phyloP scores from a whole-genome alignment of 2,329 filamentous ascomycete species.

The Knoxdaviesia proteae region DNA sequence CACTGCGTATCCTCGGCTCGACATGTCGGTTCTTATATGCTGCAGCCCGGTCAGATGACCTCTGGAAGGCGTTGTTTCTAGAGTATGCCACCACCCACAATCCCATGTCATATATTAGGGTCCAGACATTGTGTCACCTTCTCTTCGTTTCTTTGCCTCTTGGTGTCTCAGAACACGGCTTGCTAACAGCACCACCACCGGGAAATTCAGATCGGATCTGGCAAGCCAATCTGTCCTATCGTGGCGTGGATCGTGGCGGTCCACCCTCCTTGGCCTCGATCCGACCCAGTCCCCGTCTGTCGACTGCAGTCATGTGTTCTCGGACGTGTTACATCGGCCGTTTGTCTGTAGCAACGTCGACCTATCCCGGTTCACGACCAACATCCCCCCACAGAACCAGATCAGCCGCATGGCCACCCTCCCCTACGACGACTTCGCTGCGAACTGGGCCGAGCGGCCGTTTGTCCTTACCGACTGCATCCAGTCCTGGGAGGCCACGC shows the following conservation, averaged over 20 bases:
- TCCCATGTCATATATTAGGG: too few relatives aligned
- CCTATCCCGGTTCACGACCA: constrained; percentile 41
- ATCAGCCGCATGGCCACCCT: constrained; percentile 53
- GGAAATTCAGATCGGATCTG: background rate
- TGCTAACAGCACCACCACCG: too few relatives aligned
- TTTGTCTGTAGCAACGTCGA: constrained; percentile 71
- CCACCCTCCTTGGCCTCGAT: too few relatives aligned
- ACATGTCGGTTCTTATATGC: constrained; percentile 78
- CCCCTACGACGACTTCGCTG: constrained; percentile 50
- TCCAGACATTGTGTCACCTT: too few relatives aligned
- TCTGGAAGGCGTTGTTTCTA: constrained; percentile 75
- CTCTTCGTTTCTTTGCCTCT: too few relatives aligned
- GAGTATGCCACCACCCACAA: constrained; percentile 38
- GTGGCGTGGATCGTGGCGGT: background rate
- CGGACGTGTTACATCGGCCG: constrained; percentile 73
- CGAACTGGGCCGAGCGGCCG: constrained; percentile 56
- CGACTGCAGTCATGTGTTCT: constrained; percentile 63
- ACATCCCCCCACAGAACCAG: constrained; percentile 53
- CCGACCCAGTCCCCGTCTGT: constrained; percentile 27
- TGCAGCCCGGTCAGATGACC: constrained; percentile 62
- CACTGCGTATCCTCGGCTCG: constrained; percentile 45
- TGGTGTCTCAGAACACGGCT: too few relatives aligned
- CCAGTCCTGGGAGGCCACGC: constrained; percentile 59
- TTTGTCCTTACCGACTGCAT: constrained; percentile 76
- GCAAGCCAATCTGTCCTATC: background rate